A percentile compares a stretch with the other conserved stretches of the same genome.
Conservation (phyloP, 441 rosid species). For the Euphorbia celastroides region DNA sequence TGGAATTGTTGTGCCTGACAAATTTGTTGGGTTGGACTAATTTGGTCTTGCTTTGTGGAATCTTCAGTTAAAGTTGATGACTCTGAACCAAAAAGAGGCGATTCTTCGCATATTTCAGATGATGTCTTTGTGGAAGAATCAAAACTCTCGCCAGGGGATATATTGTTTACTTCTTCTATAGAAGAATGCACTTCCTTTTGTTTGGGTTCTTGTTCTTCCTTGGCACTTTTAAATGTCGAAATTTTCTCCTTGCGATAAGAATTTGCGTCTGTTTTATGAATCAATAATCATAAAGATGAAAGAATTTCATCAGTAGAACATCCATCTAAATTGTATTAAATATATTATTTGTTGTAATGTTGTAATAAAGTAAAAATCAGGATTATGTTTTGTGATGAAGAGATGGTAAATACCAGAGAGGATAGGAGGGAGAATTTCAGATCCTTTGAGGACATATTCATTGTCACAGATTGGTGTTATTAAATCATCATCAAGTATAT, state of each 20-base stretch:
- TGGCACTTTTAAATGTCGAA: neutral
- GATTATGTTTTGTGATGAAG: too few relatives aligned
- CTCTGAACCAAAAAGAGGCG: slow-evolving; percentile 34
- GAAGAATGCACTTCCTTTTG: slow-evolving; percentile 5
- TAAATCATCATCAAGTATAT: slow-evolving; percentile 63
- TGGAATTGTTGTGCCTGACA: neutral
- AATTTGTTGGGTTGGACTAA: slow-evolving; percentile 12
- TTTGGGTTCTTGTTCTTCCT: neutral
- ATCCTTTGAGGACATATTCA: slow-evolving; percentile 75
- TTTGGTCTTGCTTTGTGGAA: slow-evolving; percentile 30
- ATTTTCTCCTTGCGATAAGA: neutral
- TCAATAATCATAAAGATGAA: too few relatives aligned
- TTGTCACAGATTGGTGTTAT: slow-evolving; percentile 64
- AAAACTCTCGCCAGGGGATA: neutral
- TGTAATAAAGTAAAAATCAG: too few relatives aligned
- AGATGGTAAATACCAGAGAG: slow-evolving; percentile 24
- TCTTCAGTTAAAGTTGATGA: slow-evolving; percentile 43
- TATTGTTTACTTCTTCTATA: neutral
- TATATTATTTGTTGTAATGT: too few relatives aligned
- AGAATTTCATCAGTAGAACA: too few relatives aligned
- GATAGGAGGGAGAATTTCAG: slow-evolving; percentile 29
- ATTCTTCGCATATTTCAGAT: slow-evolving; percentile 25
- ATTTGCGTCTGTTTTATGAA: neutral
- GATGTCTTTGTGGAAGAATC: slow-evolving; percentile 11
- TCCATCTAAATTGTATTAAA: too few relatives aligned